Evolutionary conservation across 2,329 filamentous ascomycete species (phyloP).

Genomic region (Periconia sp.): DNA sequence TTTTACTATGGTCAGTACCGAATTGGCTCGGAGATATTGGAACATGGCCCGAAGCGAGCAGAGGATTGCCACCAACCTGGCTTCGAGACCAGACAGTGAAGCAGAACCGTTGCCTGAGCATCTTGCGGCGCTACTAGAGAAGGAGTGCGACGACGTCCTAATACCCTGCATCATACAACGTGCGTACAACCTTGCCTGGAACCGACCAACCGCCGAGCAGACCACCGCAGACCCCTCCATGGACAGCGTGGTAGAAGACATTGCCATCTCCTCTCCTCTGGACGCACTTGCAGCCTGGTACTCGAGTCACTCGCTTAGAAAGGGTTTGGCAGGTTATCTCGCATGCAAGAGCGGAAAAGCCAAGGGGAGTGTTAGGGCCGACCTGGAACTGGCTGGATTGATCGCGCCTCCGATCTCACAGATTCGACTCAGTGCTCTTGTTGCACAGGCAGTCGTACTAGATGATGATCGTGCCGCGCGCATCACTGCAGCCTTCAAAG

Average conservation of each 20-base stretch:
- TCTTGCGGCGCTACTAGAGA: slow-evolving; percentile 74
- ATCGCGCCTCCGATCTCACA: slow-evolving; percentile 80
- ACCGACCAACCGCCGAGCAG: slow-evolving; percentile 74
- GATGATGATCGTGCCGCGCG: slow-evolving; percentile 58
- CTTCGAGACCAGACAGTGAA: slow-evolving; percentile 50
- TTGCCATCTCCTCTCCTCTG: slow-evolving; percentile 81
- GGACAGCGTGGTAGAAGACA: slow-evolving; percentile 84
- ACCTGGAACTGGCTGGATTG: slow-evolving; percentile 72
- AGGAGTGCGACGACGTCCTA: slow-evolving; percentile 83
- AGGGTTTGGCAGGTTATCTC: slow-evolving; percentile 69
- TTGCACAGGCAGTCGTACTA: slow-evolving; percentile 65
- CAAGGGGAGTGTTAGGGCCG: slow-evolving; percentile 53
- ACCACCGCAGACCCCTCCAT: slow-evolving; percentile 72
- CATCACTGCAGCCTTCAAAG: slow-evolving; percentile 60
- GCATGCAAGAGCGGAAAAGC: slow-evolving; percentile 57
- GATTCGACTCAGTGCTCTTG: slow-evolving; percentile 65
- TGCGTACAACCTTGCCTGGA: slow-evolving; percentile 89
- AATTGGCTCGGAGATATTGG: slow-evolving; percentile 79
- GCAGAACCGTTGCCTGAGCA: slow-evolving; percentile 77
- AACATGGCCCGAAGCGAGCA: slow-evolving; percentile 74
- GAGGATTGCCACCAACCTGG: slow-evolving; percentile 48
- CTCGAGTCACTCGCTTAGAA: slow-evolving; percentile 76
- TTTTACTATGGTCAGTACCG: slow-evolving; percentile 73
- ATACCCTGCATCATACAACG: slow-evolving; percentile 79
- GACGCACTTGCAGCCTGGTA: slow-evolving; percentile 93